Conservation (phyloP, 2,329 filamentous ascomycete species). For the Fulvia fulva region DNA sequence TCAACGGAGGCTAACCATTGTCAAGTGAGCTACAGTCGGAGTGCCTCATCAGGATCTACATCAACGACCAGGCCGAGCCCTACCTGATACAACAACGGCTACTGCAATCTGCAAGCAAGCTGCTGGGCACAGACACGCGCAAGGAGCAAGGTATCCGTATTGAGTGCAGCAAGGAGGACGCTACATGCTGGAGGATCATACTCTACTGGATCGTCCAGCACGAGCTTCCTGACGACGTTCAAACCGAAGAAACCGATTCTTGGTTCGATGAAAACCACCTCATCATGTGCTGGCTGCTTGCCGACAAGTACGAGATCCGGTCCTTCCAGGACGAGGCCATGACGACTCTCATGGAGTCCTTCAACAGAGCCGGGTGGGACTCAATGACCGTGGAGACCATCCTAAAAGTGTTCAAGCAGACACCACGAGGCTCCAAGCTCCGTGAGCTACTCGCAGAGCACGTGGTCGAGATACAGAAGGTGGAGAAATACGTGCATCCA, state of each 20-base stretch:
- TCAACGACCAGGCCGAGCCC: background rate
- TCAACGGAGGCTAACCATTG: background rate
- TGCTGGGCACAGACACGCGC: background rate
- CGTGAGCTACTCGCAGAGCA: background rate
- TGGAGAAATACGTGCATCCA: background rate
- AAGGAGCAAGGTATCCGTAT: background rate
- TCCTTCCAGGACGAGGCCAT: background rate
- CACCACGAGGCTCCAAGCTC: background rate
- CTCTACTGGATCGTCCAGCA: constrained; percentile 6
- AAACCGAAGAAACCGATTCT: background rate
- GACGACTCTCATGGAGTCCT: background rate
- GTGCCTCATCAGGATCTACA: background rate
- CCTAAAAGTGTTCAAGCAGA: too few species aligned
- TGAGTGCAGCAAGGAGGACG: background rate
- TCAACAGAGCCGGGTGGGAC: background rate
- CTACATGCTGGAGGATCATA: constrained; percentile 1
- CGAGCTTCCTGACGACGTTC: background rate
- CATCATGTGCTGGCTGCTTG: background rate
- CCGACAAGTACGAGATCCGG: background rate
- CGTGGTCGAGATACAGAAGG: background rate
- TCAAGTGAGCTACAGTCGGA: background rate
- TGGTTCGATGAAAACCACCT: background rate
- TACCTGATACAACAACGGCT: background rate
- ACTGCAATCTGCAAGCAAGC: background rate
- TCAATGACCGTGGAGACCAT: background rate